A percentile compares a stretch with the other conserved stretches of the same genome.
These are phyloP conservation scores for Suillus cothurnatus DNA, from an alignment of 768 basidiomycete species.

Conservation along the genomic window DNA sequence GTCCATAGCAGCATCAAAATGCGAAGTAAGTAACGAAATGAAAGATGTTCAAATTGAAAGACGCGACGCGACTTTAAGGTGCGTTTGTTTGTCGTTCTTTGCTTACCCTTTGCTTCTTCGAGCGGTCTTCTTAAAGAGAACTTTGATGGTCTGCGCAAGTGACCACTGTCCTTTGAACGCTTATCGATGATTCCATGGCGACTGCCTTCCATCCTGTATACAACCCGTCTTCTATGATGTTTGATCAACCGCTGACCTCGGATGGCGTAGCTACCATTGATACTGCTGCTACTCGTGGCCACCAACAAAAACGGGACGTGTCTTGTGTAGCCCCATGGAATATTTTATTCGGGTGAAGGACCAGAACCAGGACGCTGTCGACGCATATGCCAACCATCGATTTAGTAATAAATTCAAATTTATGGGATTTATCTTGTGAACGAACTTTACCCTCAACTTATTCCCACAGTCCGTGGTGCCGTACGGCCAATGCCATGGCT, in stretches of 20 bases:
- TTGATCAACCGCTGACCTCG: background rate
- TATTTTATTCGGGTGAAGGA: too few species aligned
- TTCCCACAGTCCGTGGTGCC: background rate
- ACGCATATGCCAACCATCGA: too few species aligned
- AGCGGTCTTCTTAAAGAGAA: background rate
- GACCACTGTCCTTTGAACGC: background rate
- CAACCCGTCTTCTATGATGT: background rate
- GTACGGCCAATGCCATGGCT: background rate
- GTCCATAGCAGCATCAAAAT: background rate
- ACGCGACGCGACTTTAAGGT: conserved; percentile 10
- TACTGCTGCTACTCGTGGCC: background rate
- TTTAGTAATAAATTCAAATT: background rate
- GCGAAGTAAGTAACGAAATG: background rate
- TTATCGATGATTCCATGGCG: background rate
- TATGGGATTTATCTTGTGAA: background rate
- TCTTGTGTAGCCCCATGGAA: too few species aligned
- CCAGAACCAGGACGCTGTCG: too few species aligned
- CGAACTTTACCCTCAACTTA: background rate
- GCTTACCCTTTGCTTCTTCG: background rate
- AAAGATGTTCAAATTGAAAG: background rate
- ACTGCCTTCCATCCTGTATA: background rate
- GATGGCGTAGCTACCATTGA: background rate
- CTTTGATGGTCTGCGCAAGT: background rate
- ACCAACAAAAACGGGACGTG: too few species aligned
- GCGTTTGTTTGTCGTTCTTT: conserved; percentile 10